Percentiles rank a stretch among this genome's conserved stretches.
Conservation (phyloP, 192 early-diverging fungal species). For the Mortierella claussenii region DNA sequence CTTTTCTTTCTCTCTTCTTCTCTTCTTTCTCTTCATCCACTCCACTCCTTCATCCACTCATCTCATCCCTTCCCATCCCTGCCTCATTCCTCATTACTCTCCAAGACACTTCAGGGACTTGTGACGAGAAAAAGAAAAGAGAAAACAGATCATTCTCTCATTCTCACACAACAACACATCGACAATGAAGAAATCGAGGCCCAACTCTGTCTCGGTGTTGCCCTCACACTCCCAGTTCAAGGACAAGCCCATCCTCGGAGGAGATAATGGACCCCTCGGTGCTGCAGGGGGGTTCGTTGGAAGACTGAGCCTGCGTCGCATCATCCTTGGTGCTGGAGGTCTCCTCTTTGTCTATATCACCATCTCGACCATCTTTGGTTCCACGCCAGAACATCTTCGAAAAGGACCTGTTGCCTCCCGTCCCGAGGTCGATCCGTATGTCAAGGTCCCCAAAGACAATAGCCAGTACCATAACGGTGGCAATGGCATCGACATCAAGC, state of each 20-base stretch:
- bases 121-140: too few species aligned
- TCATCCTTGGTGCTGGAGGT: constrained; percentile 37
- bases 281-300: constrained; percentile 8
- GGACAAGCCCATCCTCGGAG: constrained; percentile 38
- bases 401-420: constrained; percentile 9
- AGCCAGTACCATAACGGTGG: not conserved
- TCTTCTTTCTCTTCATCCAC: not conserved
- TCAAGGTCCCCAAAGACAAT: constrained; percentile 18
- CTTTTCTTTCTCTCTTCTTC: not conserved
- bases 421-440: constrained; percentile 35
- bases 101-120: too few species aligned
- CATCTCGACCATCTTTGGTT: constrained; percentile 33
- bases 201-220: constrained; percentile 38
- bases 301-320: constrained; percentile 20
- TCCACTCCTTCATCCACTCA: not conserved
- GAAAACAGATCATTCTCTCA: too few species aligned
- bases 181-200: constrained; percentile 49
- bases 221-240: constrained; percentile 51
- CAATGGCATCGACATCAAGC: constrained; percentile 1
- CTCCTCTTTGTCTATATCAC: constrained; percentile 48
- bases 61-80: not conserved
- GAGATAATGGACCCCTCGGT: not conserved
- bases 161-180: not conserved
- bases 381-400: constrained; percentile 10
- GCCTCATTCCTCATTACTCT: not conserved